A percentile compares a stretch with the other conserved stretches of the same genome.
Conservation (phyloP, 768 basidiomycete genomes). For the Podaxis sp. region DNA sequence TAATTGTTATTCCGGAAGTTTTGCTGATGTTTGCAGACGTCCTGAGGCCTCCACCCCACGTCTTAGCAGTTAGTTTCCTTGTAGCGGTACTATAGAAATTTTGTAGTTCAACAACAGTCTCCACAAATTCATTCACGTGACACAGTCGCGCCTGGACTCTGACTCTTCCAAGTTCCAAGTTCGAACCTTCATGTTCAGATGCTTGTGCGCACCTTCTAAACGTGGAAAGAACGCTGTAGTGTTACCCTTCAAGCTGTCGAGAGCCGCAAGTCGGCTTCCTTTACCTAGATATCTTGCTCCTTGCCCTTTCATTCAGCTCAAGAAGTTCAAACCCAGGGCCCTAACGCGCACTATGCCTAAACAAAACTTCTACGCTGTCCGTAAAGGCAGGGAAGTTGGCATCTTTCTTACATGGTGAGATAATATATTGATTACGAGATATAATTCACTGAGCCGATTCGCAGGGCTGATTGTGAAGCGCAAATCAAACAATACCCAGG, state of each 20-base stretch:
- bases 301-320: background rate
- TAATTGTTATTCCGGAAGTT: too few relatives aligned
- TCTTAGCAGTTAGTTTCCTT: too few relatives aligned
- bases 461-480: slow-evolving; percentile 70
- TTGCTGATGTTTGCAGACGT: too few relatives aligned
- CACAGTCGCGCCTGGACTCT: too few relatives aligned
- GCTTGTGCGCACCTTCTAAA: background rate
- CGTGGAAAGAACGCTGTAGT: background rate
- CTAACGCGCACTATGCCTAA: slow-evolving; percentile 29
- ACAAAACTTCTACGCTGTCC: slow-evolving; percentile 71
- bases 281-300: background rate
- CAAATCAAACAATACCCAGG: slow-evolving; percentile 66
- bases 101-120: too few relatives aligned
- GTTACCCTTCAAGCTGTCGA: background rate
- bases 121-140: too few relatives aligned
- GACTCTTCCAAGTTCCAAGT: too few relatives aligned
- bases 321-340: slow-evolving; percentile 3
- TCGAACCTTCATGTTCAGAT: background rate
- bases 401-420: slow-evolving; percentile 71
- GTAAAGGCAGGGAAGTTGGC: slow-evolving; percentile 59
- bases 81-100: too few relatives aligned
- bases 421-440: background rate
- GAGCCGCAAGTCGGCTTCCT: background rate
- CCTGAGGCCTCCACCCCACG: too few relatives aligned
- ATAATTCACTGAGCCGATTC: background rate